phyloP scores from a whole-genome alignment of 1,139 yeast species.

The Spathaspora sp. region DNA sequence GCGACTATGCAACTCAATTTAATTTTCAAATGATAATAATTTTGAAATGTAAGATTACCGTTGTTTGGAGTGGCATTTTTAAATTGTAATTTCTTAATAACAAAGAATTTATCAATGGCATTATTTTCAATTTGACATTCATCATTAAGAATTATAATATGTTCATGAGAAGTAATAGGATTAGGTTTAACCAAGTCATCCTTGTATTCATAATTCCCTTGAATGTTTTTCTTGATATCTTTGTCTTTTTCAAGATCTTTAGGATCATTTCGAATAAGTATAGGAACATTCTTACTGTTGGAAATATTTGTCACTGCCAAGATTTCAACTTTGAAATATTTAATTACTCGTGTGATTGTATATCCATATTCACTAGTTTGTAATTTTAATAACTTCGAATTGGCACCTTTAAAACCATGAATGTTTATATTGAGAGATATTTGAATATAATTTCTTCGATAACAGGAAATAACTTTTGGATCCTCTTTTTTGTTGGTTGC shows the following conservation, averaged over 20 bases:
- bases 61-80: slow-evolving; percentile 65
- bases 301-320: slow-evolving; percentile 36
- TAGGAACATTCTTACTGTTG: slow-evolving; percentile 29
- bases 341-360: slow-evolving; percentile 34
- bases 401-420: slow-evolving; percentile 25
- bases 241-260: slow-evolving; percentile 24
- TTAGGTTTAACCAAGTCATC: slow-evolving; percentile 22
- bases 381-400: slow-evolving; percentile 29
- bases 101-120: slow-evolving; percentile 33
- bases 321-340: slow-evolving; percentile 42
- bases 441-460: slow-evolving; percentile 47
- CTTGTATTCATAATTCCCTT: slow-evolving; percentile 10
- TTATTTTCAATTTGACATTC: slow-evolving; percentile 20
- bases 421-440: slow-evolving; percentile 36
- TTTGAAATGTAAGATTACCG: slow-evolving; percentile 56
- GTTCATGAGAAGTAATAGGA: slow-evolving; percentile 25
- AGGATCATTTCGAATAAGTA: slow-evolving; percentile 22
- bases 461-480: slow-evolving; percentile 46
- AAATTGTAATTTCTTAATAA: slow-evolving; percentile 51
- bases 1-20: slow-evolving; percentile 47
- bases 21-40: slow-evolving; percentile 52
- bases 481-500: slow-evolving; percentile 16
- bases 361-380: slow-evolving; percentile 39
- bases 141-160: slow-evolving; percentile 32
- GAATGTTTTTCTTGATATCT: slow-evolving; percentile 16